phyloP scores from a whole-genome alignment of 192 early-diverging fungal genomes.

The Paraglomus brasilianum region DNA sequence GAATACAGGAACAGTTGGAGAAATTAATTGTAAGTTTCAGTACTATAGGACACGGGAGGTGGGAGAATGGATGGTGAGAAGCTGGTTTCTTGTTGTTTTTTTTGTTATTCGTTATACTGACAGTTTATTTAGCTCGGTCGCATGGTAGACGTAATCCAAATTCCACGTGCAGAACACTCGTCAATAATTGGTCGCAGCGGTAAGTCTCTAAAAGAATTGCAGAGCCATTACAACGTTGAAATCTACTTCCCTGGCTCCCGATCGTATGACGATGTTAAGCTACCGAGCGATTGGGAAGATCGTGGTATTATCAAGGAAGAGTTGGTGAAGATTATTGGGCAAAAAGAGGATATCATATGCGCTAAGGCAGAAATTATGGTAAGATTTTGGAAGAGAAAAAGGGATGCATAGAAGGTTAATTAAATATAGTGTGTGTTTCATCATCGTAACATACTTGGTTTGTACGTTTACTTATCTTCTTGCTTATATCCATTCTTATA shows the following conservation, averaged over 20 bases:
- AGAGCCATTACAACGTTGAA: conserved; percentile 62
- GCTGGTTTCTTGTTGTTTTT: too few species aligned
- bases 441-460: background rate
- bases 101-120: conserved; percentile 18
- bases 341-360: conserved; percentile 54
- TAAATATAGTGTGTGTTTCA: too few species aligned
- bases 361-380: conserved; percentile 42
- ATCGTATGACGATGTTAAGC: background rate
- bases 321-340: conserved; percentile 55
- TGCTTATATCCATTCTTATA: conserved; percentile 35
- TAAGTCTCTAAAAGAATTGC: conserved; percentile 65
- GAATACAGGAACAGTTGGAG: conserved; percentile 47
- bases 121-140: background rate
- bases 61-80: too few species aligned
- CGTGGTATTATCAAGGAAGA: conserved; percentile 33
- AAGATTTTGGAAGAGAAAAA: conserved; percentile 27
- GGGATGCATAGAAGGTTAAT: too few species aligned
- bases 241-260: conserved; percentile 59
- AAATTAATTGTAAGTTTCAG: conserved; percentile 34
- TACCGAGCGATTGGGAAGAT: background rate
- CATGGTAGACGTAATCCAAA: conserved; percentile 39
- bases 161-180: conserved; percentile 76
- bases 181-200: conserved; percentile 82
- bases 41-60: too few species aligned
- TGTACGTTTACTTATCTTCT: too few species aligned